Conservation (phyloP, 2,329 filamentous ascomycete genomes). For the Colletotrichum lupini region DNA sequence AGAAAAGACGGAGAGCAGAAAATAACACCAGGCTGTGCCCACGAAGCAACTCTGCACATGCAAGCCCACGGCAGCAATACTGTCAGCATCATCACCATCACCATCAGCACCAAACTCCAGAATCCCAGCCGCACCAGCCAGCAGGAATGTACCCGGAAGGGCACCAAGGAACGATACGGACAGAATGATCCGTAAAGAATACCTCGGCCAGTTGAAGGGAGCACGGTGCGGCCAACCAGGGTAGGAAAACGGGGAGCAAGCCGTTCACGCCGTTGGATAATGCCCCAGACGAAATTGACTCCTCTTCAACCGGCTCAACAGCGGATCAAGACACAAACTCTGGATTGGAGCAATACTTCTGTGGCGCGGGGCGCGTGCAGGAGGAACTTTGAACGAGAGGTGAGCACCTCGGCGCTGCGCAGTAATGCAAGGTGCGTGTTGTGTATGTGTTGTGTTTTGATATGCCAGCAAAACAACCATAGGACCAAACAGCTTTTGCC, state of each 20-base stretch:
- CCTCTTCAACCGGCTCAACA: slow-evolving; percentile 3
- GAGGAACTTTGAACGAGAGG: slow-evolving; percentile 14
- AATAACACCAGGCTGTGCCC: background rate
- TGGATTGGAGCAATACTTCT: slow-evolving; percentile 18
- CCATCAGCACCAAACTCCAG: background rate
- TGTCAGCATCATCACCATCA: background rate
- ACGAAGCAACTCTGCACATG: slow-evolving; percentile 10
- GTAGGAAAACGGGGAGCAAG: slow-evolving; percentile 1
- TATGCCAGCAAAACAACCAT: slow-evolving; percentile 28
- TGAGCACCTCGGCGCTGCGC: slow-evolving; percentile 3
- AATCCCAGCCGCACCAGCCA: background rate
- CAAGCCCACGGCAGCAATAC: background rate
- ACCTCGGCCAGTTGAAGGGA: slow-evolving; percentile 6
- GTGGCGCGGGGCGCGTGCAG: slow-evolving; percentile 29
- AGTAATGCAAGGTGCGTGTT: slow-evolving; percentile 9
- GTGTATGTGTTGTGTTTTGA: slow-evolving; percentile 29
- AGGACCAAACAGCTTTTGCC: slow-evolving; percentile 2
- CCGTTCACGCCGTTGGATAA: slow-evolving; percentile 25
- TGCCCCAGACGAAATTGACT: background rate
- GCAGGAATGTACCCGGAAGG: background rate
- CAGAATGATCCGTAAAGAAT: background rate
- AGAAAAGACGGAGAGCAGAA: background rate
- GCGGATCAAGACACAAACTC: slow-evolving; percentile 1
- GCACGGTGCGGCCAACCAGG: slow-evolving; percentile 2
- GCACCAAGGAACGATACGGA: slow-evolving; percentile 4